Base-by-base conservation (phyloP, 139 green algal species). In the Chlorella sorokiniana region DNA sequence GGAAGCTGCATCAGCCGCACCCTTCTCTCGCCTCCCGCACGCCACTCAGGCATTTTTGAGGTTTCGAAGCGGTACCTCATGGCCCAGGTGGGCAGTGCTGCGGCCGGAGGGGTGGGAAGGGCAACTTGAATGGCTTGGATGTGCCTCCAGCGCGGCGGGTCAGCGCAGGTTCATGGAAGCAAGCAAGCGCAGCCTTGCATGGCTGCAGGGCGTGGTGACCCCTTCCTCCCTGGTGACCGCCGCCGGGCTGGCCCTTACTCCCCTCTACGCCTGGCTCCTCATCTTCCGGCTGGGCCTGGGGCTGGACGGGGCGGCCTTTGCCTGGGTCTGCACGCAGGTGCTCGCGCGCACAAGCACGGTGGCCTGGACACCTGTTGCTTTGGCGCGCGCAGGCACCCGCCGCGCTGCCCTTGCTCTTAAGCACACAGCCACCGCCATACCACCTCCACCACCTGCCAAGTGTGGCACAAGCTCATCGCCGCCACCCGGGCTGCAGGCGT, bases 271-370 rank as follows among this genome's bases (percentile, higher is more conserved):
- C 77, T 86, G 22, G 20, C 38, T 82, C 10, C 61, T 91, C 3
- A 59, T 93, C 10, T 70, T 75, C 16, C n/a, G 62, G 1, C 27
- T 73, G 20, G n/a, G 40, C 8, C 41, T 85, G 82, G 88, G 91
- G 7, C 74, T 93, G n/a, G 85, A 91, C 37, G 91, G 91, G 23
- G 90, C 90, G 10, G 91, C 91, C 8, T 33, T 85, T 56, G 91
- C 91, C 0, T 86, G 87, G n/a, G 48, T 91, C 38, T 35, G 63
- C 20, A 87, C 81, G 40, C 86, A 92, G 78, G 37, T 81, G 27
- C 11, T 16, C 29, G 56, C 48, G n/a, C 22, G 56, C 22, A 6
- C 22, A 22, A 10, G 56, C 16, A 31, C n/a, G n/a, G n/a, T n/a
- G n/a, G n/a, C n/a, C n/a, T n/a, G n/a, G n/a, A n/a, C n/a, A n/a